Base-by-base conservation (phyloP, 495 filamentous ascomycete species). In the Penicillium soppii region DNA sequence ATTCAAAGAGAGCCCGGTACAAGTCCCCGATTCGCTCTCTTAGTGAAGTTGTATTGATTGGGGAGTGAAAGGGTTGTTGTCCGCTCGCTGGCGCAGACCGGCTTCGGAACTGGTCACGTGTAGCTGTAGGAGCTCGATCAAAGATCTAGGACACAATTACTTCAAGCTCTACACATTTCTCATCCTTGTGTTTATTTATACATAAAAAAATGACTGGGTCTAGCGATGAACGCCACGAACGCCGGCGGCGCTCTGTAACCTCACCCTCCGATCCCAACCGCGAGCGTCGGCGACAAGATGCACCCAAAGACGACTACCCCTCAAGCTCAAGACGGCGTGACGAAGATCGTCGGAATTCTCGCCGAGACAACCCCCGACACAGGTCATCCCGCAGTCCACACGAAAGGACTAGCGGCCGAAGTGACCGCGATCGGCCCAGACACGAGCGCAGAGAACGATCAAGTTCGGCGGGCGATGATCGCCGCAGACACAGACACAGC, bases 401-500 rank as follows among this genome's bases (percentile, higher is more conserved):
- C 17, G 44, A 47, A 47, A 36, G 44, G 4, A 37, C 13, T 3
- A 23, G 13, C 53, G 54, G 29, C 64, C 55, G 63, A 38, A 52
- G 56, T 23, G 53, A 71, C 25, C 47, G 59, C n/a, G 58, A 63
- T 6, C 46, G 55, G n/a, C 61, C 52, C 20, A 54, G 57, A 27
- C 66, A 65, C 36, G 59, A 65, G 13, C 62, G 63, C 32, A 47
- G 57, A 44, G 67, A 66, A 40, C 60, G 57, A 47, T 59, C 47
- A 21, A 59, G 54, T 39, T 47, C 56, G 25, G 36, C 44, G 16
- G 56, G 63, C 12, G 63, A 67, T n/a, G 59, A 66, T 38, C 57
- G 58, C 29, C 61, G 55, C 50, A 56, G 62, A 54, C 65, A 56
- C 39, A 62, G 65, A 46, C 62, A 69, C 39, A 68, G 68, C 46